Conservation (phyloP, 352 stramenopile species). For the Pythium dissimile region DNA sequence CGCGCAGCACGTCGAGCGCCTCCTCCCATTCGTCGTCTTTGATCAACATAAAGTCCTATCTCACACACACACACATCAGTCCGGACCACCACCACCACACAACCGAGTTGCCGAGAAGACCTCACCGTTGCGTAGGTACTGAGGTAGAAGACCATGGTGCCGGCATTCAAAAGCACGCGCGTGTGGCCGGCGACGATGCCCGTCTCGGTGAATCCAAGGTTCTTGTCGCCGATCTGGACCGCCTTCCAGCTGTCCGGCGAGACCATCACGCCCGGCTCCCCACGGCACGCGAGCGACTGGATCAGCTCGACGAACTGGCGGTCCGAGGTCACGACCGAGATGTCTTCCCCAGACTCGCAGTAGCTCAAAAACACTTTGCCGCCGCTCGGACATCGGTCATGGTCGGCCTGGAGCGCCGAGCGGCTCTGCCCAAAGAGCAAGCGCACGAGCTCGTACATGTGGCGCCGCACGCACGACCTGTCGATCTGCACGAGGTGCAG, state of each 20-base stretch:
- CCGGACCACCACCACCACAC: neutral
- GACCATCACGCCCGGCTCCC: conserved; percentile 48
- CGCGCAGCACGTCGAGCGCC: conserved; percentile 37
- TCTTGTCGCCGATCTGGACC: conserved; percentile 60
- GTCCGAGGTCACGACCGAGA: conserved; percentile 58
- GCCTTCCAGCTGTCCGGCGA: conserved; percentile 62
- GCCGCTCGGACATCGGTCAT: neutral
- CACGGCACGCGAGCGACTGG: conserved; percentile 27
- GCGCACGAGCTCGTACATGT: conserved; percentile 57
- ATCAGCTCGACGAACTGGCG: conserved; percentile 37
- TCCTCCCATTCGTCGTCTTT: conserved; percentile 69
- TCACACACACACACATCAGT: too few species aligned
- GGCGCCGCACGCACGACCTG: conserved; percentile 33
- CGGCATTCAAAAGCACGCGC: conserved; percentile 47
- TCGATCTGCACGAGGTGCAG: conserved; percentile 56
- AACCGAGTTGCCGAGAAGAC: neutral
- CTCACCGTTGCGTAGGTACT: conserved; percentile 65
- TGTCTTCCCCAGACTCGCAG: conserved; percentile 53
- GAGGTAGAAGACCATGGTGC: conserved; percentile 65
- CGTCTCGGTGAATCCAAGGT: conserved; percentile 55
- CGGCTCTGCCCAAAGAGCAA: conserved; percentile 38
- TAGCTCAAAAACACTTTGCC: conserved; percentile 53
- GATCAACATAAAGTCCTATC: conserved; percentile 70
- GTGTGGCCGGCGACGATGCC: conserved; percentile 67
- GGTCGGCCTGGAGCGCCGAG: neutral